phyloP scores from a whole-genome alignment of 2,329 filamentous ascomycete species.

The Escovopsis sp. region DNA sequence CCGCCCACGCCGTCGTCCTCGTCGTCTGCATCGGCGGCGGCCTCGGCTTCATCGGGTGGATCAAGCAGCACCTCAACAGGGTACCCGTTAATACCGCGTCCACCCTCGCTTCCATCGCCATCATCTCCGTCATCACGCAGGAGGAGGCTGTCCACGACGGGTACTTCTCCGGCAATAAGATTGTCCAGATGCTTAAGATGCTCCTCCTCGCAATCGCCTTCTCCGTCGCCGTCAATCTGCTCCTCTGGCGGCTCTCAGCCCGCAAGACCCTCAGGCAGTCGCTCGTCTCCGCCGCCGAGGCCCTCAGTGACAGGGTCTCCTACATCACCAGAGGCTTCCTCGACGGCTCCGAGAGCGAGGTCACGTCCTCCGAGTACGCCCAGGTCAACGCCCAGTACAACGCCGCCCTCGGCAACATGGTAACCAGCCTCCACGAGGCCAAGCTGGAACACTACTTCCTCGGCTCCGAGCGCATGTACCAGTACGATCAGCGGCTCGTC shows the following conservation, averaged over 20 bases:
- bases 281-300: conserved; percentile 55
- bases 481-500: conserved; percentile 63
- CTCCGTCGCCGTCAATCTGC: conserved; percentile 58
- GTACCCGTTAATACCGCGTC: conserved; percentile 73
- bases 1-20: conserved; percentile 68
- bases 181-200: conserved; percentile 71
- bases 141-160: conserved; percentile 76
- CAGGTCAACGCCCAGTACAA: conserved; percentile 48
- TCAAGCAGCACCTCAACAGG: conserved; percentile 64
- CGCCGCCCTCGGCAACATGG: conserved; percentile 51
- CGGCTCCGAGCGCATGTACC: conserved; percentile 65
- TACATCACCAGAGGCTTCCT: conserved; percentile 73
- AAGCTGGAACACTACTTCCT: conserved; percentile 78
- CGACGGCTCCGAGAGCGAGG: conserved; percentile 64
- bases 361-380: conserved; percentile 50
- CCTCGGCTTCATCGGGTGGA: conserved; percentile 76
- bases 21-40: conserved; percentile 75
- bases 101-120: conserved; percentile 72
- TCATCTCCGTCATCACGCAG: conserved; percentile 82
- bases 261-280: conserved; percentile 57
- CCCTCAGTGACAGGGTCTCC: conserved; percentile 66
- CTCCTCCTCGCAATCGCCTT: conserved; percentile 61
- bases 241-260: conserved; percentile 67
- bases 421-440: conserved; percentile 66
- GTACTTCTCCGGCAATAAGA: conserved; percentile 67